Conservation (phyloP, 164 flowering plant species). For the Saururus chinensis region DNA sequence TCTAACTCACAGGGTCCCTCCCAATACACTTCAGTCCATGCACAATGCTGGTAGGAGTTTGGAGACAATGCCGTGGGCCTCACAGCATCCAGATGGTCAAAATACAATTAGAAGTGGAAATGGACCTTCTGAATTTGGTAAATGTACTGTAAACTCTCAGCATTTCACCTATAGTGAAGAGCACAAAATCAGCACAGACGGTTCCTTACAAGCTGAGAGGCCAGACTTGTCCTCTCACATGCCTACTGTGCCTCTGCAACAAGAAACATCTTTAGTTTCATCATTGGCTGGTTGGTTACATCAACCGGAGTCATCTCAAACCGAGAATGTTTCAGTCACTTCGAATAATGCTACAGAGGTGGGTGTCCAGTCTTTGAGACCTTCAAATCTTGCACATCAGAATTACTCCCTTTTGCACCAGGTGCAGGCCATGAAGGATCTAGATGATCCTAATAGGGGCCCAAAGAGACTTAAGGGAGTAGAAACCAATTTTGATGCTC, state of each 20-base stretch:
- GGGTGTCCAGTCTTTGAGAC: slow-evolving; percentile 45
- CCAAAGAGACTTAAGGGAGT: slow-evolving; percentile 45
- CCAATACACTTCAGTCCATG: slow-evolving; percentile 23
- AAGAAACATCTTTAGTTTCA: slow-evolving; percentile 1
- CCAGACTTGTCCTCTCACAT: slow-evolving; percentile 8
- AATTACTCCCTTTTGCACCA: slow-evolving; percentile 56
- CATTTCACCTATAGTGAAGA: slow-evolving; percentile 23
- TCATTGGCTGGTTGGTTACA: slow-evolving; percentile 5
- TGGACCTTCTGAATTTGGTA: slow-evolving; percentile 21
- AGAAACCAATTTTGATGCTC: slow-evolving; percentile 27
- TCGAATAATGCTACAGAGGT: slow-evolving; percentile 38
- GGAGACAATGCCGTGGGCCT: slow-evolving; percentile 18
- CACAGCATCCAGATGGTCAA: slow-evolving; percentile 24
- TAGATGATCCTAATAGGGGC: slow-evolving; percentile 40
- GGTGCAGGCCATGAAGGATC: slow-evolving; percentile 41
- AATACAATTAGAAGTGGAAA: slow-evolving; percentile 22
- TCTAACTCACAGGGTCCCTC: slow-evolving; percentile 19
- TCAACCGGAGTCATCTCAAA: slow-evolving; percentile 15
- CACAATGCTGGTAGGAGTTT: slow-evolving; percentile 16
- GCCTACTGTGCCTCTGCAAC: slow-evolving; percentile 9
- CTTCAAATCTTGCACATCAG: slow-evolving; percentile 25
- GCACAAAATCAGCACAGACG: slow-evolving; percentile 20
- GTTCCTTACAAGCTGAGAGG: slow-evolving; percentile 18
- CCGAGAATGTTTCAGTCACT: slow-evolving; percentile 4
- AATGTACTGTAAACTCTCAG: slow-evolving; percentile 19